Evolutionary conservation across 441 rosid species (phyloP).

Genomic region (Populus hybrid): DNA sequence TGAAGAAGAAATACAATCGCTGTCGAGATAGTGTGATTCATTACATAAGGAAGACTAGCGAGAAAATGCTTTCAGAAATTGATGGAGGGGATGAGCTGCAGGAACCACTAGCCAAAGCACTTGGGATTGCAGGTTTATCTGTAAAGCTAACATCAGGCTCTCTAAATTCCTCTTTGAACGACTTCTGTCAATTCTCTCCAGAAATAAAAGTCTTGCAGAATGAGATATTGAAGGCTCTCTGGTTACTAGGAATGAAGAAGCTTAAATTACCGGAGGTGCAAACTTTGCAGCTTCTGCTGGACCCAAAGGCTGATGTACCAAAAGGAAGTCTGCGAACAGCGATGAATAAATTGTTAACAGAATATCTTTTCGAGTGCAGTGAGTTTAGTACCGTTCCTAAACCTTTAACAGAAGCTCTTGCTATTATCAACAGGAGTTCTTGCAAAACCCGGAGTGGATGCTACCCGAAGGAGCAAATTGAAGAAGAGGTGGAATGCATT

Average conservation of each 20-base stretch:
- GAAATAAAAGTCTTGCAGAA: conserved; percentile 57
- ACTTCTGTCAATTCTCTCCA: conserved; percentile 47
- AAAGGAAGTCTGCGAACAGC: conserved; percentile 48
- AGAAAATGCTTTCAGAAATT: conserved; percentile 60
- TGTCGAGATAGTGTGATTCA: conserved; percentile 42
- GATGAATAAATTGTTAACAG: conserved; percentile 50
- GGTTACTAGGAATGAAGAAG: conserved; percentile 46
- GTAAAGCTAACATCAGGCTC: conserved; percentile 38
- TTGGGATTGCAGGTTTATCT: conserved; percentile 63
- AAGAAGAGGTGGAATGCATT: conserved; percentile 65
- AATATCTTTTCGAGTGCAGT: conserved; percentile 70
- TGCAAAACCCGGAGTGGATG: conserved; percentile 25
- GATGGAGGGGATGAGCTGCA: conserved; percentile 37
- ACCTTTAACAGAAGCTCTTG: conserved; percentile 58
- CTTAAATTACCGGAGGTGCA: conserved; percentile 51
- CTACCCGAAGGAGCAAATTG: conserved; percentile 43
- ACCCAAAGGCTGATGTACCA: conserved; percentile 45
- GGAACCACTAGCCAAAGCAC: conserved; percentile 66
- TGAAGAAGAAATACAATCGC: conserved; percentile 25
- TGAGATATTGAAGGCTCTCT: conserved; percentile 69
- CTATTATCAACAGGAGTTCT: conserved; percentile 49
- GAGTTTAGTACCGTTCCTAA: conserved; percentile 59
- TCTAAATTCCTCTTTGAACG: conserved; percentile 23
- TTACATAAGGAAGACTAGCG: conserved; percentile 36
- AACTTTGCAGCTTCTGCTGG: conserved; percentile 50